Conservation (phyloP, 2,329 filamentous ascomycete genomes). For the Sarocladium kiliense region DNA sequence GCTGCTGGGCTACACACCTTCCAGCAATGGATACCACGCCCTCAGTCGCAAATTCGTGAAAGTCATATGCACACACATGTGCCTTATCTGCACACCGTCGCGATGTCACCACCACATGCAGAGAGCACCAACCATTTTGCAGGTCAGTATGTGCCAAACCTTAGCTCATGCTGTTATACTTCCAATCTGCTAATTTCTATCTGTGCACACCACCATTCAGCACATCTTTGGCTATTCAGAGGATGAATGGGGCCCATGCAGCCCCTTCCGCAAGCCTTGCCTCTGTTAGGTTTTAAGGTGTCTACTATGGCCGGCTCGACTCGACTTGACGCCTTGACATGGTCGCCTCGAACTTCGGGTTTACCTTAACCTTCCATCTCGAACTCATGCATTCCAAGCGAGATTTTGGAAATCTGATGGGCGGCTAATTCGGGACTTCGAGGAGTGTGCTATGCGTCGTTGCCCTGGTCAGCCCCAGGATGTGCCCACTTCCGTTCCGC, state of each 20-base stretch:
- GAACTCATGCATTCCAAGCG: neutral
- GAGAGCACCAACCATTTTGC: neutral
- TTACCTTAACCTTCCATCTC: neutral
- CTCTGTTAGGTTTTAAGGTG: neutral
- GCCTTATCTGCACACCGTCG: constrained; percentile 6
- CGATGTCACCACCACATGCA: neutral
- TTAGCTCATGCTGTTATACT: constrained; percentile 1
- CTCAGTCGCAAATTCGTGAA: neutral
- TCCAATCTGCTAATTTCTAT: neutral
- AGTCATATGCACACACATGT: neutral
- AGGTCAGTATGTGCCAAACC: neutral
- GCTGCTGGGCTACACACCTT: neutral
- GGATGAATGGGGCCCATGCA: neutral
- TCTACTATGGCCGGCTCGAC: neutral
- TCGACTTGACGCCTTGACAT: neutral
- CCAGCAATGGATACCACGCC: neutral
- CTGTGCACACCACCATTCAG: constrained; percentile 1
- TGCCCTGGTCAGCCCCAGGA: neutral
- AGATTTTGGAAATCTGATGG: neutral
- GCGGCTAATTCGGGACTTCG: neutral
- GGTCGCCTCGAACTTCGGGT: neutral
- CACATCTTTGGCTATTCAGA: neutral
- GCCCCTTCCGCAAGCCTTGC: neutral
- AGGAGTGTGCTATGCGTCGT: neutral
- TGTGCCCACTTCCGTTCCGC: neutral